phyloP scores from a whole-genome alignment of 257 asterid genomes.

The Solanum microdontum region DNA sequence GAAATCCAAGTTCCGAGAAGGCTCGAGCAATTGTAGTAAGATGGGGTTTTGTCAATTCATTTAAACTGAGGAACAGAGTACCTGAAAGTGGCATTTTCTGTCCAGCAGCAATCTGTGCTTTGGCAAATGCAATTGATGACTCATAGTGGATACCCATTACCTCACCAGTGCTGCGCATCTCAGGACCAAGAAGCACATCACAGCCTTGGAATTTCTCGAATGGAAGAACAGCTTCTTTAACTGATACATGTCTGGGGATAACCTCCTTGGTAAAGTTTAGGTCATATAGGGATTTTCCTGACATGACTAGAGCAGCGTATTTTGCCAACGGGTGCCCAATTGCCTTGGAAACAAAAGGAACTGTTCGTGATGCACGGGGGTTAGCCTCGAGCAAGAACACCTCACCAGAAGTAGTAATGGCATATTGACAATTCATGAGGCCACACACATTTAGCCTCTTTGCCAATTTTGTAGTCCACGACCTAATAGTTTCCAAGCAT shows the following conservation, averaged over 20 bases:
- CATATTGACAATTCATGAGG: slow-evolving; percentile 92
- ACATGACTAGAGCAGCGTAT: slow-evolving; percentile 93
- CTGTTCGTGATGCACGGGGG: slow-evolving; percentile 93
- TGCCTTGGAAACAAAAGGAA: slow-evolving; percentile 94
- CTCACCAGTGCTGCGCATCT: slow-evolving; percentile 98
- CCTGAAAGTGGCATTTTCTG: slow-evolving; percentile 79
- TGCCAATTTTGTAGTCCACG: slow-evolving; percentile 84
- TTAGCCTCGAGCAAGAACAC: slow-evolving; percentile 93
- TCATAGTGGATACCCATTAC: slow-evolving; percentile 80
- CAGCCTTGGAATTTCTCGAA: slow-evolving; percentile 96
- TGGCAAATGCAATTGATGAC: slow-evolving; percentile 72
- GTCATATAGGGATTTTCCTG: slow-evolving; percentile 73
- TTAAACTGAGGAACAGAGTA: slow-evolving; percentile 74
- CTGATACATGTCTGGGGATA: slow-evolving; percentile 74
- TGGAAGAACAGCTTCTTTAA: slow-evolving; percentile 94
- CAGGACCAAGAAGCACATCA: slow-evolving; percentile 89
- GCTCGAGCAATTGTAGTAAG: slow-evolving; percentile 60
- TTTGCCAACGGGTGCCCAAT: slow-evolving; percentile 95
- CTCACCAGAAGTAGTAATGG: slow-evolving; percentile 70
- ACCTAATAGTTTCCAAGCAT: slow-evolving; percentile 66
- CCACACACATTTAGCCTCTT: slow-evolving; percentile 73
- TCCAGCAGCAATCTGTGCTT: slow-evolving; percentile 93
- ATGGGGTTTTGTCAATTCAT: slow-evolving; percentile 69
- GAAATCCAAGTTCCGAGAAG: slow-evolving; percentile 50
- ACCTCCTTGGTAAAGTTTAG: slow-evolving; percentile 68